Evolutionary conservation across 2,329 filamentous ascomycete species (phyloP), one percentile per base, ranked within the genome.

Genomic region (Hirsutella rhossiliensis): DNA sequence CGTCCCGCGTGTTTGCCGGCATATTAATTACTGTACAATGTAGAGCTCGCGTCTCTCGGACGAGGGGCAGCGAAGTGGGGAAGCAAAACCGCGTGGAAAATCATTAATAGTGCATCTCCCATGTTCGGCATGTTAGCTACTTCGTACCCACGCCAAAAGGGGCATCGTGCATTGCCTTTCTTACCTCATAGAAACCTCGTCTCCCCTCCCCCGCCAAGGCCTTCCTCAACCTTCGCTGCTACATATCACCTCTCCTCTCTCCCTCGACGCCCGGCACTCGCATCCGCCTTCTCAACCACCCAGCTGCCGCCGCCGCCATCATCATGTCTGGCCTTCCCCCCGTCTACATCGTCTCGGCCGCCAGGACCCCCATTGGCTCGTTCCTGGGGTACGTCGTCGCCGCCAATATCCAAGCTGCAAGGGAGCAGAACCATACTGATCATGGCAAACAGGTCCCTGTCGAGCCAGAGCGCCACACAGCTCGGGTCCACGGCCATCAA

Each of bases 261-360:
- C 11, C 8, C 45, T 38, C 18, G 4, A 18, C 38, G 38, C 18
- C 38, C 11, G 9, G 11, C 12, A 4, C 13, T 27, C 11, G 7
- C 18, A 27, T 17, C n/a, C 19, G 11, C 23, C 5, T 38, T 38
- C 19, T 12, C 19, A 12, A 11, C 17, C n/a, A 12, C 36, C 18
- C 27, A 4, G 6, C 8, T 19, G 19, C 20, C 9, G 12, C 20
- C 27, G n/a, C 38, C 13, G 4, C 18, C 18, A 27, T 23, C 38
- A 38, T 56, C 48, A 94, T 94, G 86, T 75, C 87, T 62, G 78
- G 78, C 54, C 77, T 89, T 51, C 84, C 87, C 53, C 76, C 88
- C 47, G 90, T 98, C 53, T 98, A 98, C 72, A 96, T 98, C 60
- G 88, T 96, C 61, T 92, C 92, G 47, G 84, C 82, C 52, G 86